Conservation (phyloP, 148 eudicot species). For the Rhododendron ferrugineum region DNA sequence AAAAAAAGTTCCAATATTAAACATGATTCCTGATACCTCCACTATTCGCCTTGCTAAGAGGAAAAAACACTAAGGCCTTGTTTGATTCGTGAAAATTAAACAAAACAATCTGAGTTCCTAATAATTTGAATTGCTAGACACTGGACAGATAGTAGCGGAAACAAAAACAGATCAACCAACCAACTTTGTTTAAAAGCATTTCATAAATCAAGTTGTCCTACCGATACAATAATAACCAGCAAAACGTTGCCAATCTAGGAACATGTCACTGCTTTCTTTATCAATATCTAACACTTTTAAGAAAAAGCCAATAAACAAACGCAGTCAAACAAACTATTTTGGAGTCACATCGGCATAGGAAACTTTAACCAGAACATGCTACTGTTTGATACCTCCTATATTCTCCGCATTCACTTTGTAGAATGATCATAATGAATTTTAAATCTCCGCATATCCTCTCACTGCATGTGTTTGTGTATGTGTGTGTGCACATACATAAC, state of each 20-base stretch:
- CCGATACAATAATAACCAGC: neutral
- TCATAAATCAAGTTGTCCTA: neutral
- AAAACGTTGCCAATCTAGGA: neutral
- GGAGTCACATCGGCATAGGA: neutral
- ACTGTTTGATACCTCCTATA: neutral
- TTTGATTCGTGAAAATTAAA: no score
- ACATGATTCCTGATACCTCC: neutral
- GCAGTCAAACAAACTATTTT: neutral
- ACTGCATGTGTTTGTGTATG: neutral
- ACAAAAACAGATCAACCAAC: neutral
- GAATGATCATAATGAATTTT: neutral
- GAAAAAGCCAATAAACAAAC: neutral
- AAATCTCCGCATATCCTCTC: neutral
- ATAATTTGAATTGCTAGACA: neutral
- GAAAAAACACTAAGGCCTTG: neutral
- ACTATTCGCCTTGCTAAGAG: neutral
- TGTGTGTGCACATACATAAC: neutral
- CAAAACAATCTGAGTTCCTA: neutral
- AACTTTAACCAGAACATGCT: neutral
- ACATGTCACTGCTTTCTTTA: neutral
- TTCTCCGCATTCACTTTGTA: neutral
- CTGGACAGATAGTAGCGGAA: neutral
- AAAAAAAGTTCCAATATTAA: neutral
- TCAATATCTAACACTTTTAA: neutral
- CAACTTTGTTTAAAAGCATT: neutral